phyloP scores from a whole-genome alignment of 1,139 yeast genomes.

The Petasospora fabianii region DNA sequence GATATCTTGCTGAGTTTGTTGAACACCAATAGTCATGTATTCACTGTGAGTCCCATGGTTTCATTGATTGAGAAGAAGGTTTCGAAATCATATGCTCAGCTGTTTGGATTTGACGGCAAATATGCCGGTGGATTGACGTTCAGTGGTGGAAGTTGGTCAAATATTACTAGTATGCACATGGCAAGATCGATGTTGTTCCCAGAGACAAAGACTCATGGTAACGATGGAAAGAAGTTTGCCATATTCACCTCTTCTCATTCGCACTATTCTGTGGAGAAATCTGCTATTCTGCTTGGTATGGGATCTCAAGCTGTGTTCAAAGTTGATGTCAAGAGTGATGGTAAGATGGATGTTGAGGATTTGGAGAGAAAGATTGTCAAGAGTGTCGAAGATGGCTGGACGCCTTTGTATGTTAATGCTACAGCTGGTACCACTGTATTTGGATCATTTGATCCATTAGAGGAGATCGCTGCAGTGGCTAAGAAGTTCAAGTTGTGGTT shows the following conservation, averaged over 20 bases:
- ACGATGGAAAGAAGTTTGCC: conserved; percentile 54
- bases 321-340: conserved; percentile 52
- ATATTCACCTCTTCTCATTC: conserved; percentile 69
- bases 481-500: conserved; percentile 59
- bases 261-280: conserved; percentile 80
- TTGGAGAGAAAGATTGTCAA: conserved; percentile 43
- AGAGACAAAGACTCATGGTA: conserved; percentile 65
- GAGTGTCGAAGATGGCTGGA: conserved; percentile 50
- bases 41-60: conserved; percentile 79
- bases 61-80: conserved; percentile 72
- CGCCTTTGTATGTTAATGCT: conserved; percentile 74
- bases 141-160: conserved; percentile 88
- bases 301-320: conserved; percentile 65
- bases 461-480: conserved; percentile 51
- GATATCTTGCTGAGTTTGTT: conserved; percentile 67
- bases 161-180: conserved; percentile 73
- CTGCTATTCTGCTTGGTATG: conserved; percentile 73
- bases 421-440: conserved; percentile 91
- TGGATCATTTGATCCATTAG: conserved; percentile 76
- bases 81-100: conserved; percentile 61
- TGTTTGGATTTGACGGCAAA: conserved; percentile 54
- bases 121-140: conserved; percentile 80
- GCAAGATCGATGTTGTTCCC: conserved; percentile 69
- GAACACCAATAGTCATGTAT: conserved; percentile 84
- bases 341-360: conserved; percentile 50